Evolutionary conservation across 345 rosid genomes (phyloP).

Genomic region (Acer yangbiense): DNA sequence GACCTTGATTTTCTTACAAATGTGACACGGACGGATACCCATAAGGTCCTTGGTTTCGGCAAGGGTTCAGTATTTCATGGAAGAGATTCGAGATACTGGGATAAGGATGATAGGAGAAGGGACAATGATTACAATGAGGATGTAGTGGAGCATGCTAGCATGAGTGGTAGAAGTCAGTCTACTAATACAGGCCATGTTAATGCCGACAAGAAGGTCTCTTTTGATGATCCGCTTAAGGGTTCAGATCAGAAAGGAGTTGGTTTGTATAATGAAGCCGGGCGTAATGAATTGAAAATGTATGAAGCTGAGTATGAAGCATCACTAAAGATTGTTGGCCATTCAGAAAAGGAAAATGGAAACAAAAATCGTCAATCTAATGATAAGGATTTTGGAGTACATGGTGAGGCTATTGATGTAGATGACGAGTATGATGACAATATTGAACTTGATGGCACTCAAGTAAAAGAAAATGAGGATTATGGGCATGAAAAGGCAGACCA

Average conservation of each 20-base stretch:
- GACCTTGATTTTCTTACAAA: slow-evolving; percentile 78
- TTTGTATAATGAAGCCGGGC: slow-evolving; percentile 87
- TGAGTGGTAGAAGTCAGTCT: slow-evolving; percentile 28
- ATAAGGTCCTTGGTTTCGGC: slow-evolving; percentile 73
- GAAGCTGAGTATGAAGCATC: slow-evolving; percentile 88
- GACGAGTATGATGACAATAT: slow-evolving; percentile 56
- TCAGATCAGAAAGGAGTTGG: slow-evolving; percentile 51
- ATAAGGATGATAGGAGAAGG: slow-evolving; percentile 91
- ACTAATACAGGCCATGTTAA: slow-evolving; percentile 29
- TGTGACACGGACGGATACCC: slow-evolving; percentile 64
- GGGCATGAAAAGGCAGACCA: slow-evolving; percentile 42
- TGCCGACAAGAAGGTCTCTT: slow-evolving; percentile 33
- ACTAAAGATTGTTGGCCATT: slow-evolving; percentile 41
- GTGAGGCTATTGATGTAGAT: slow-evolving; percentile 43
- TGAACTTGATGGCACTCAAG: slow-evolving; percentile 52
- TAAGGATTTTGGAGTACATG: slow-evolving; percentile 28
- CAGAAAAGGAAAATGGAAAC: slow-evolving; percentile 27
- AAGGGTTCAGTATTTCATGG: slow-evolving; percentile 65
- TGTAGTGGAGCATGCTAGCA: slow-evolving; percentile 39
- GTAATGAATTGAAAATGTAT: slow-evolving; percentile 71
- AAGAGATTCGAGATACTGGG: slow-evolving; percentile 93
- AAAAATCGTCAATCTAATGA: slow-evolving; percentile 23
- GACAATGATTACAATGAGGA: slow-evolving; percentile 84
- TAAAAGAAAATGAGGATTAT: slow-evolving; percentile 55
- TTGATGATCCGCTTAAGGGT: slow-evolving; percentile 28